Percentiles rank a stretch among this genome's conserved stretches.
These are phyloP conservation scores for Heliamphora exappendiculata DNA, from an alignment of 148 eudicot genomes.

Conservation along the genomic window DNA sequence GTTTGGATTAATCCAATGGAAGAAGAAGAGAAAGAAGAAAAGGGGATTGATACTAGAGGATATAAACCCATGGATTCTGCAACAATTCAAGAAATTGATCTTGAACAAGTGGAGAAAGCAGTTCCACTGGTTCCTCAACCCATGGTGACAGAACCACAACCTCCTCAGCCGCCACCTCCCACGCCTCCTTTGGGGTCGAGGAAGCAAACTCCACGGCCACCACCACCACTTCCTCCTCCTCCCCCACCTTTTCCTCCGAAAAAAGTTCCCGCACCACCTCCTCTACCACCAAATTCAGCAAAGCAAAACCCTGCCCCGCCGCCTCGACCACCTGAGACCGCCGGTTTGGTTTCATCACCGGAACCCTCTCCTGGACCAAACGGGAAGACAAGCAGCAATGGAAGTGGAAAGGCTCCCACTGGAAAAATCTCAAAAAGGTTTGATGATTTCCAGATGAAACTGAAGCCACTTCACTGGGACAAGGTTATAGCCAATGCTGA, in stretches of 20 bases:
- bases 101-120: neutral
- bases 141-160: neutral
- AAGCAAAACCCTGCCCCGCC: constrained; percentile 18
- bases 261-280: constrained; percentile 20
- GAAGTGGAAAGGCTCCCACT: constrained; percentile 1
- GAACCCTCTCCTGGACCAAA: constrained; percentile 27
- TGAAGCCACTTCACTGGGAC: constrained; percentile 48
- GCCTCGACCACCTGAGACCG: constrained; percentile 16
- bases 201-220: constrained; percentile 1
- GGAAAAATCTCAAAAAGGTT: constrained; percentile 19
- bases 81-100: constrained; percentile 19
- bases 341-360: constrained; percentile 10
- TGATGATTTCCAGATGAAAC: constrained; percentile 17
- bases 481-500: constrained; percentile 37
- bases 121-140: constrained; percentile 5
- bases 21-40: constrained; percentile 21
- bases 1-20: constrained; percentile 37
- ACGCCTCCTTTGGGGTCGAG: constrained; percentile 5
- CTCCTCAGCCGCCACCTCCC: constrained; percentile 8
- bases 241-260: constrained; percentile 22
- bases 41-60: constrained; percentile 16
- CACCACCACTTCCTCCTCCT: constrained; percentile 13
- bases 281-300: constrained; percentile 11
- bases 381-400: constrained; percentile 7
- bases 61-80: constrained; percentile 9